Evolutionary conservation across 169 alveolate species (phyloP), one percentile per base, ranked within the genome.

Genomic region (Cryptosporidium viatorum): DNA sequence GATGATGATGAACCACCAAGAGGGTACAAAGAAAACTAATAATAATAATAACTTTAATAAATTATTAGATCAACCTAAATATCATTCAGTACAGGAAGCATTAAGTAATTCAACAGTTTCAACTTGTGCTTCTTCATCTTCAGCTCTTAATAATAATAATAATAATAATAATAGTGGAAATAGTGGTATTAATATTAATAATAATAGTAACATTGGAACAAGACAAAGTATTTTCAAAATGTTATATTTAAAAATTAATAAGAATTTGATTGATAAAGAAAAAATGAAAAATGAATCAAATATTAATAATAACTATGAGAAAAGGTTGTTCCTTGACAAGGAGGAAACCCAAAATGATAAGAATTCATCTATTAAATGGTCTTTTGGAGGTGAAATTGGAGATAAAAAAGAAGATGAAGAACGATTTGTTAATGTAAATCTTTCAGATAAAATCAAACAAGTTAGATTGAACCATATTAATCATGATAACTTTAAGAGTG

Each of bases 191-290:
- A 62, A 0, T 7, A 62, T 0, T 31, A 65, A 18, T 37, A 29
- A 26, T 33, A 33, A 3, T 33, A 65, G 12, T 31, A 65, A 65
- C 31, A 14, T n/a, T 33, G 50, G 52, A 37, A 26, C 21, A 33
- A 65, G 71, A 65, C 71, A 65, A 33, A 65, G 71, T 14, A 65
- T 65, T 33, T 65, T 65, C 26, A 65, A 65, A 10, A 65, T 37
- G 29, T 33, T 65, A 29, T 65, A 65, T 65, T 21, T 37, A 21
- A 65, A 33, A 65, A 65, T 65, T 10, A 33, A 33, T n/a, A 65
- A 33, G 9, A 65, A 7, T 7, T 65, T 65, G 26, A 5, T 29
- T 8, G 71, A 65, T 3, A 29, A 14, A 8, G 50, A 37, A 29
- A 29, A 10, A 21, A 29, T 14, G 0, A 37, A 14, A 14, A 65